These are phyloP conservation scores for Immersiella caudata DNA, from an alignment of 495 filamentous ascomycete species.

Conservation along the genomic window DNA sequence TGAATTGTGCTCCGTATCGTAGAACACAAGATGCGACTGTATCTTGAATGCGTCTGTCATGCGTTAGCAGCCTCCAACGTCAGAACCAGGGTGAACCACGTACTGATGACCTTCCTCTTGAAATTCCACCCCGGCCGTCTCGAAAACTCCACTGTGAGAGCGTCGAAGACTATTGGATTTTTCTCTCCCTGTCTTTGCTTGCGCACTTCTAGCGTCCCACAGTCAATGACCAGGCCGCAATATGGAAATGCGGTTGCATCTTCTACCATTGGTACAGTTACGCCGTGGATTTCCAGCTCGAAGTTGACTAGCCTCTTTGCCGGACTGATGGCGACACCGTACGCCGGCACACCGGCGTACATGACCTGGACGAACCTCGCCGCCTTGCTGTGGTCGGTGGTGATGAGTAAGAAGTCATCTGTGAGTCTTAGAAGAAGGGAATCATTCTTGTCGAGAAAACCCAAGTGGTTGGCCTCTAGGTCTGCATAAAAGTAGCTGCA, in stretches of 20 bases:
- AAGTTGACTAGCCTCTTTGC: constrained; percentile 89
- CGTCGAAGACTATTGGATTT: constrained; percentile 53
- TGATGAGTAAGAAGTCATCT: constrained; percentile 92
- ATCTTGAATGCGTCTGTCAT: constrained; percentile 71
- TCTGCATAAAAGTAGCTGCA: constrained; percentile 96
- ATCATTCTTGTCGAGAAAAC: constrained; percentile 60
- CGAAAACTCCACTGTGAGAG: constrained; percentile 75
- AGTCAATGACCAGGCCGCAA: constrained; percentile 80
- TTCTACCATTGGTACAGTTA: constrained; percentile 54
- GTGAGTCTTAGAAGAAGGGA: constrained; percentile 78
- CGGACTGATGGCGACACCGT: constrained; percentile 77
- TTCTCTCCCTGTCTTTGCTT: constrained; percentile 34
- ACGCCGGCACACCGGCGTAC: constrained; percentile 74
- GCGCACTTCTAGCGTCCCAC: constrained; percentile 69
- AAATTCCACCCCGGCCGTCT: constrained; percentile 72
- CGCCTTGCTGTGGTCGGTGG: constrained; percentile 64
- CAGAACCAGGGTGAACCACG: constrained; percentile 20
- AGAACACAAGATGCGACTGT: constrained; percentile 85
- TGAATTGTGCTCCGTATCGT: constrained; percentile 81
- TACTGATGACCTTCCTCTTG: constrained; percentile 75
- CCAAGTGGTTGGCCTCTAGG: constrained; percentile 69
- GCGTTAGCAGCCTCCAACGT: constrained; percentile 35
- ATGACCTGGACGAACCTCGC: constrained; percentile 73
- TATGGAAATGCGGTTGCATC: constrained; percentile 70
- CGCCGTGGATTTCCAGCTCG: constrained; percentile 60